Evolutionary conservation across 1,284 basidiomycete species (phyloP), one percentile per base, ranked within the genome.

Genomic region (Ceratobasidium sp.): DNA sequence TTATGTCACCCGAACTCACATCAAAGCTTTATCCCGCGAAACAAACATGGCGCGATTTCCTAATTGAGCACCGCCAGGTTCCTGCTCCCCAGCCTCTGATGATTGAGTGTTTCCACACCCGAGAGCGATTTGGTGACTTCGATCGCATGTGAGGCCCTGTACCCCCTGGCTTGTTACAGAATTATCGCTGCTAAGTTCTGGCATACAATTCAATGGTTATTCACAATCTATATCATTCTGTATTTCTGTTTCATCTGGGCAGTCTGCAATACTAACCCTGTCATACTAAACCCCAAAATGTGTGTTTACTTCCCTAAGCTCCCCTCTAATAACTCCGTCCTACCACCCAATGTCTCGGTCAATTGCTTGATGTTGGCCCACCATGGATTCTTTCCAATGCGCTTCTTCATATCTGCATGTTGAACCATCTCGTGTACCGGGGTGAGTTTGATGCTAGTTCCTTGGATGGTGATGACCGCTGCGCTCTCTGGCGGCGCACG

Each of bases 381-480:
- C 94, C 94, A 96, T 62, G 83, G 81, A 38, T 83, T 80, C 79
- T 88, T 92, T 0, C 94, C 95, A 72, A 94, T 80, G 69, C 96
- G 83, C 77, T 94, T 89, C 82, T 87, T 88, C 88, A 96, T 92
- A 79, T 99, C 96, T 25, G 96, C 93, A 65, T 93, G 87, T 71
- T 82, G 80, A 58, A 92, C 82, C 86, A 98, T 93, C 74, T 94
- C 92, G 72, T 86, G 83, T 70, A 95, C 91, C 0, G 90, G 85
- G 3, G 95, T 92, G 85, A 93, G 94, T 71, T 87, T 82, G 72
- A 98, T 84, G 34, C 84, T 80, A 67, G 89, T 88, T 17, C 91
- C 86, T 77, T 96, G 91, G 73, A 98, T 92, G 20, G 93, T 95
- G 75, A 98, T 97, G 72, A 97, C 91, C 20, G 92, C 91, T 0